Conservation (phyloP, 2,329 filamentous ascomycete genomes). For the Beauveria pseudobassiana region DNA sequence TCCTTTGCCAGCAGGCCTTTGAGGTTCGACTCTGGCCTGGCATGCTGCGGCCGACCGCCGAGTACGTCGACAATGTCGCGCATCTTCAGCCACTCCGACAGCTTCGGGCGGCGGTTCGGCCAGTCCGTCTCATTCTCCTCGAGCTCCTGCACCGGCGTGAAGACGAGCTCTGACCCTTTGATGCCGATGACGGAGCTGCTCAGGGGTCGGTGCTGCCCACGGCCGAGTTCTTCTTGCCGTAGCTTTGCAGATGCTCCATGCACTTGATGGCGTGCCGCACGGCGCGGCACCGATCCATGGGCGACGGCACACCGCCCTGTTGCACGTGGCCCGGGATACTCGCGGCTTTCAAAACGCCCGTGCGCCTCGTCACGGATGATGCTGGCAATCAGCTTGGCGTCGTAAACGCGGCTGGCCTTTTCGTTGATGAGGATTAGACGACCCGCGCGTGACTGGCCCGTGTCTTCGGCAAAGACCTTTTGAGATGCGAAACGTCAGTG, state of each 20-base stretch:
- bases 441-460: slow-evolving; percentile 80
- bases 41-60: slow-evolving; percentile 58
- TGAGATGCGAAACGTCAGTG: slow-evolving; percentile 80
- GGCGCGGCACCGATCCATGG: slow-evolving; percentile 93
- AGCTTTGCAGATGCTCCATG: slow-evolving; percentile 82
- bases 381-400: slow-evolving; percentile 84
- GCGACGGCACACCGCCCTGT: slow-evolving; percentile 84
- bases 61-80: slow-evolving; percentile 79
- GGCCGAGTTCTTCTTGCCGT: slow-evolving; percentile 49
- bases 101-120: slow-evolving; percentile 76
- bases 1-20: slow-evolving; percentile 52
- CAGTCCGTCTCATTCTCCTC: slow-evolving; percentile 88
- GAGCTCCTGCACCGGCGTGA: slow-evolving; percentile 70
- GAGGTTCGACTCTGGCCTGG: slow-evolving; percentile 41
- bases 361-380: slow-evolving; percentile 93
- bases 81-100: slow-evolving; percentile 77
- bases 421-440: slow-evolving; percentile 97
- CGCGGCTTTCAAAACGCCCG: slow-evolving; percentile 84
- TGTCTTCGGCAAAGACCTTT: slow-evolving; percentile 80
- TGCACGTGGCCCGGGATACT: slow-evolving; percentile 92
- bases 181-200: slow-evolving; percentile 85
- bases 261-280: slow-evolving; percentile 90
- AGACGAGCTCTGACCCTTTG: slow-evolving; percentile 81
- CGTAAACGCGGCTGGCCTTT: slow-evolving; percentile 84
- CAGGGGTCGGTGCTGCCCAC: slow-evolving; percentile 44